Evolutionary conservation across 306 rosid species (phyloP), one percentile per base, ranked within the genome.

Genomic region (Clitoria ternatea): DNA sequence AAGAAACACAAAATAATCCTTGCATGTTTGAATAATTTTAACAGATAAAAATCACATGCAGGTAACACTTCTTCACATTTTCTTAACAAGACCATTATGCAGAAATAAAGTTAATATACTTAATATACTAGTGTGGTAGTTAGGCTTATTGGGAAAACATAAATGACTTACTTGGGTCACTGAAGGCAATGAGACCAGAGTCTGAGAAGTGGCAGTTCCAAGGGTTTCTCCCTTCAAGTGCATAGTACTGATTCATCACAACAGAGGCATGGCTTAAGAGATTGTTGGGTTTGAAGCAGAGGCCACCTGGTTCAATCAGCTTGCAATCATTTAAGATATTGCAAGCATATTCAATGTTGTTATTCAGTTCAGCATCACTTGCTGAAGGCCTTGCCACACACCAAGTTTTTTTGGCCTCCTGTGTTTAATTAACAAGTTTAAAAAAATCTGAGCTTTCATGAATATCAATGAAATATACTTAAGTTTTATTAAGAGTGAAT

Each of bases 221-320:
- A 1, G 24, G 2, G 12, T 57, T 66, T 64, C 66, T 76, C 3
- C 82, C 78, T 30, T 0, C 42, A 17, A 2, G 40, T 43, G 69
- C 79, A 70, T 75, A 80, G 72, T 65, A 85, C 53, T 65, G 78
- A 72, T 85, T 85, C 89, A 85, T 82, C 11, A 59, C 78, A 69
- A 50, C 66, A 17, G 87, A 80, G 64, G 92, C 89, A 66, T 80
- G 83, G 40, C 30, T 80, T 0, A 59, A 17, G 19, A 48, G 40
- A 22, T 62, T 66, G 72, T 73, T 22, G 1, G 91, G 88, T 8
- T 45, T 0, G 20, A 12, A 77, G 66, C 86, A 86, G 6, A 76
- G 33, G 7, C 86, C 84, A 9, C 61, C 80, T 14, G 47, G 14
- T 61, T 75, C 48, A 12, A 81, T 81, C 17, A 66, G 24, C 3